A percentile compares a stretch with the other conserved stretches of the same genome.
These are phyloP conservation scores for Papiliotrema terrestris DNA, from an alignment of 1,284 basidiomycete species.

Conservation along the genomic window DNA sequence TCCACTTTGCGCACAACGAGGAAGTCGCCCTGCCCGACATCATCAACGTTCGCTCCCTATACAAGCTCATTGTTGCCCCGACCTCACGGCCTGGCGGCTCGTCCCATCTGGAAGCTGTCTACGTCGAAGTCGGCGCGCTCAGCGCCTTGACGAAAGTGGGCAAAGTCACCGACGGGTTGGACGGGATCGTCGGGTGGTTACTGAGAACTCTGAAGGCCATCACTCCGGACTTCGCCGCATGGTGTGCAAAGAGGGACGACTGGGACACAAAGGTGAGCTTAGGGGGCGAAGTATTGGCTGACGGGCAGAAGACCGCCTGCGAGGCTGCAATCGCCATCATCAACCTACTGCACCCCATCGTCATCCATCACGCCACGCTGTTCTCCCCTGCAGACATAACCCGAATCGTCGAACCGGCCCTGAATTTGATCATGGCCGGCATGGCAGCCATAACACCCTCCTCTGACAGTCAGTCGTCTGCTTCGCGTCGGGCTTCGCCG, in stretches of 20 bases:
- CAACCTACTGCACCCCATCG: conserved; percentile 32
- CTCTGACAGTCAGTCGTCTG: background rate
- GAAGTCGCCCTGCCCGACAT: conserved; percentile 16
- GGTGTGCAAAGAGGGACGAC: conserved; percentile 24
- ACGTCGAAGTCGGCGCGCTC: conserved; percentile 36
- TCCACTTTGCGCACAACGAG: conserved; percentile 15
- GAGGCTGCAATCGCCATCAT: conserved; percentile 30
- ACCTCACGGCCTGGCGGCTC: conserved; percentile 3
- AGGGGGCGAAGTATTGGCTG: conserved; percentile 23
- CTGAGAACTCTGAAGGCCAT: conserved; percentile 20
- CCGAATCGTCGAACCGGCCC: conserved; percentile 33
- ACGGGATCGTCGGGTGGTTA: conserved; percentile 38
- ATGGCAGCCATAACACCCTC: conserved; percentile 9
- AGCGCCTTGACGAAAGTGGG: conserved; percentile 38
- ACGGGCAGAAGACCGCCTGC: conserved; percentile 24
- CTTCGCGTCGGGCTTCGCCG: conserved; percentile 5
- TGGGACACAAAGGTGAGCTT: conserved; percentile 5
- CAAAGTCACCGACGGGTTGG: conserved; percentile 25
- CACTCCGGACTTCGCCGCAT: conserved; percentile 28
- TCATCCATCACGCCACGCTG: conserved; percentile 33
- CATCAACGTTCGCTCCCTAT: conserved; percentile 29
- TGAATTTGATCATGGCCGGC: conserved; percentile 34
- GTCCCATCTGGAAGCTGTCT: conserved; percentile 29
- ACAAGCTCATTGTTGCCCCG: conserved; percentile 24
- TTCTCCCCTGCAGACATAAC: conserved; percentile 38